Evolutionary conservation across 2,329 filamentous ascomycete genomes (phyloP).

Genomic region (Colletotrichum sp.): DNA sequence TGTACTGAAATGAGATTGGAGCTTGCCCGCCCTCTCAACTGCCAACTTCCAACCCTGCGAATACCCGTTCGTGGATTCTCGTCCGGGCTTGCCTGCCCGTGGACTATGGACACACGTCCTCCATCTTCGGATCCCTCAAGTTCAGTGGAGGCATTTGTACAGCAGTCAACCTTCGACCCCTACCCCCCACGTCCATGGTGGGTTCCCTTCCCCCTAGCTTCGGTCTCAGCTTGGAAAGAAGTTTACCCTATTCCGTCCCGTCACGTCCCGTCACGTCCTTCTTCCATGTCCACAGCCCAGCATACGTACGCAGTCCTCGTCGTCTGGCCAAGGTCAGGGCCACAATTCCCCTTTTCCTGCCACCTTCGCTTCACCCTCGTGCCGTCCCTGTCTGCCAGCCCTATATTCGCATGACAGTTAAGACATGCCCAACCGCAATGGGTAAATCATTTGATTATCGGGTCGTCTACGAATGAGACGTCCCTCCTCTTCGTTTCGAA

Average conservation of each 20-base stretch:
- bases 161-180: background rate
- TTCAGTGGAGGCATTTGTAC: background rate
- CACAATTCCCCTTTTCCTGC: background rate
- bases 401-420: background rate
- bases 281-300: background rate
- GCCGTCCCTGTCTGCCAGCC: background rate
- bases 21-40: background rate
- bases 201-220: background rate
- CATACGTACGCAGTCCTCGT: background rate
- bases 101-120: too few relatives aligned
- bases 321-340: background rate
- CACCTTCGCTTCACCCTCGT: background rate
- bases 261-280: background rate
- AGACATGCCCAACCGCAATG: background rate
- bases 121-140: background rate
- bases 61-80: background rate
- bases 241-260: background rate
- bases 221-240: background rate
- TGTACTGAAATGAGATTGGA: background rate
- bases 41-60: background rate
- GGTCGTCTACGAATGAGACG: background rate
- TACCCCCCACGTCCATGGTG: background rate
- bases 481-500: background rate
- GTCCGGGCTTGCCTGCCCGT: background rate
- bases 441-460: background rate